Evolutionary conservation across 2,329 filamentous ascomycete genomes (phyloP).

Genomic region (Metarhizium sp.): DNA sequence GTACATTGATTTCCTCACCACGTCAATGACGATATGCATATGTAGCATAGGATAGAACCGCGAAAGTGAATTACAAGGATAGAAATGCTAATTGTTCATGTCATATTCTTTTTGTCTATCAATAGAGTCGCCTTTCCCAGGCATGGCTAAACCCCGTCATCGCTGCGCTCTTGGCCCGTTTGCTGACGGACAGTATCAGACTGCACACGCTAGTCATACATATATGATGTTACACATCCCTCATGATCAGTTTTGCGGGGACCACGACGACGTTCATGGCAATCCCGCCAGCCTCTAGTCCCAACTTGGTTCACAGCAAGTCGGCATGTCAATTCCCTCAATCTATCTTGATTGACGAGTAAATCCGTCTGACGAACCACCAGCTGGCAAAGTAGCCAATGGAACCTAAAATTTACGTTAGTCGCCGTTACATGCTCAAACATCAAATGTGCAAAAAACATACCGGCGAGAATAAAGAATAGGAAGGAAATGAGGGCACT

Average conservation of each 20-base stretch:
- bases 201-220: constrained; percentile 20
- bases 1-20: background rate
- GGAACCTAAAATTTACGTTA: constrained; percentile 50
- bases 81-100: background rate
- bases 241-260: background rate
- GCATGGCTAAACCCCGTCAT: background rate
- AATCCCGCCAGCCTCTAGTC: background rate
- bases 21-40: background rate
- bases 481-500: constrained; percentile 80
- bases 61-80: background rate
- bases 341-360: constrained; percentile 96
- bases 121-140: background rate
- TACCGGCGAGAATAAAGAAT: constrained; percentile 91
- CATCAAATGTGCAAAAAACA: constrained; percentile 53
- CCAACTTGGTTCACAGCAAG: background rate
- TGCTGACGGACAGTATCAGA: constrained; percentile 4
- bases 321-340: constrained; percentile 28
- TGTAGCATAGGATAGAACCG: background rate
- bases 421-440: constrained; percentile 29
- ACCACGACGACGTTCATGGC: background rate
- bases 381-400: constrained; percentile 95
- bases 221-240: constrained; percentile 18
- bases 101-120: constrained; percentile 1
- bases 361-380: constrained; percentile 90
- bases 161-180: background rate